Percentiles rank a stretch among this genome's conserved stretches.
These are phyloP conservation scores for Rutstroemia sp. DNA, from an alignment of 2,329 filamentous ascomycete species.

Conservation along the genomic window DNA sequence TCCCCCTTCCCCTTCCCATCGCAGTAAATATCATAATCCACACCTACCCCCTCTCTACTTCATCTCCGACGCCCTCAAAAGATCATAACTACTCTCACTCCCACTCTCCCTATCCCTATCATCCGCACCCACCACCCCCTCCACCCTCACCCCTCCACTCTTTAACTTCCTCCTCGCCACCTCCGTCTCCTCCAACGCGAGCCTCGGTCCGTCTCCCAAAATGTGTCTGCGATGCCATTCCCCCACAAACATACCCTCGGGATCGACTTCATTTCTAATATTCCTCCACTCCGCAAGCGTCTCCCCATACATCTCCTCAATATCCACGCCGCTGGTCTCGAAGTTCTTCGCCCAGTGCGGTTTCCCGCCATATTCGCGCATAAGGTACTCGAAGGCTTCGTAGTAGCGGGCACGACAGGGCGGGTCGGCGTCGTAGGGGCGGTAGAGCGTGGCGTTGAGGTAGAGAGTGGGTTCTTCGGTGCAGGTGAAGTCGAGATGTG, in stretches of 20 bases:
- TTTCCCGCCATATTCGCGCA: constrained; percentile 73
- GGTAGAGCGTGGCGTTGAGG: constrained; percentile 83
- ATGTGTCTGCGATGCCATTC: constrained; percentile 79
- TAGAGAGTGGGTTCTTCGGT: constrained; percentile 69
- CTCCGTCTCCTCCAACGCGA: constrained; percentile 27
- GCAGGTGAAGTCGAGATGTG: constrained; percentile 67
- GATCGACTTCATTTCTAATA: constrained; percentile 64
- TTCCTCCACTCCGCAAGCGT: constrained; percentile 59
- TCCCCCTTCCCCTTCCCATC: neutral
- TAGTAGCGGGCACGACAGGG: constrained; percentile 74
- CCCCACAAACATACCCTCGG: constrained; percentile 80
- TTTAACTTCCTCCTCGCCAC: constrained; percentile 17
- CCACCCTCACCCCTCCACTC: constrained; percentile 23
- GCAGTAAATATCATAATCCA: neutral
- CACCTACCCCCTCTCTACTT: neutral
- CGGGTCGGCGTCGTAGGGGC: constrained; percentile 71
- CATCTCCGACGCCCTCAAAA: constrained; percentile 20
- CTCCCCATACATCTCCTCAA: constrained; percentile 63
- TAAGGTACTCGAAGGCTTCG: constrained; percentile 82
- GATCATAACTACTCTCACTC: constrained; percentile 23
- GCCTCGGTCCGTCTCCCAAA: constrained; percentile 30
- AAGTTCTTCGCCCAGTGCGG: constrained; percentile 97
- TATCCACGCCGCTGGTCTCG: constrained; percentile 48
- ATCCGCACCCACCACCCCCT: constrained; percentile 15
- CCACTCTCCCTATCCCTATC: constrained; percentile 5